These are phyloP conservation scores for Mycena citricolor DNA, from an alignment of 1,284 basidiomycete species.

Conservation along the genomic window DNA sequence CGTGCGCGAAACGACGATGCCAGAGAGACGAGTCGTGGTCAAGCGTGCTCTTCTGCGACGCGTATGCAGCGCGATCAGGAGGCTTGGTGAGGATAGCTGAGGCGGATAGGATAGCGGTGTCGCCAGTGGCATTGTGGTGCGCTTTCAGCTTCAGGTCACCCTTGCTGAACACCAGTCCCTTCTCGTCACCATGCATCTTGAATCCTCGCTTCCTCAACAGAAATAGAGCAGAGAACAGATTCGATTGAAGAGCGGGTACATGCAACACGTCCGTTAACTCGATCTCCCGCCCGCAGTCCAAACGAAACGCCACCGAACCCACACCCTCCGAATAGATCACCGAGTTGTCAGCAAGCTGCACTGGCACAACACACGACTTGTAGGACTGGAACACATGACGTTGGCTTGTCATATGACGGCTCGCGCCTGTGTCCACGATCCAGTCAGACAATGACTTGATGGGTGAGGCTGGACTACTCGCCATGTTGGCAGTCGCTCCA, in stretches of 20 bases:
- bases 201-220: not conserved
- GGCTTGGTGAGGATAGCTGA: not conserved
- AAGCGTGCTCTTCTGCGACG: not conserved
- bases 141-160: not conserved
- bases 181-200: not conserved
- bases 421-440: no score
- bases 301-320: not conserved
- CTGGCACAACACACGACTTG: not conserved
- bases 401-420: constrained; percentile 3
- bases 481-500: not conserved
- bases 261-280: constrained; percentile 1
- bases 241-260: constrained; percentile 1
- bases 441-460: not conserved
- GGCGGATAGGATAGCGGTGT: not conserved
- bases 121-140: not conserved
- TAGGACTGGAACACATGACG: constrained; percentile 1
- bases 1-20: constrained; percentile 6
- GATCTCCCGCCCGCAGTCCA: not conserved
- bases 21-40: not conserved
- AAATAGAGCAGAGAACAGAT: constrained; percentile 3
- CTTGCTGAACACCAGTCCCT: not conserved
- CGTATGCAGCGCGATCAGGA: not conserved
- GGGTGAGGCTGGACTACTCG: not conserved
- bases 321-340: constrained; percentile 2
- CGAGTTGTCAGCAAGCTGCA: constrained; percentile 4